Evolutionary conservation across 352 stramenopile genomes (phyloP).

Genomic region (Phytophthora podocarpi): DNA sequence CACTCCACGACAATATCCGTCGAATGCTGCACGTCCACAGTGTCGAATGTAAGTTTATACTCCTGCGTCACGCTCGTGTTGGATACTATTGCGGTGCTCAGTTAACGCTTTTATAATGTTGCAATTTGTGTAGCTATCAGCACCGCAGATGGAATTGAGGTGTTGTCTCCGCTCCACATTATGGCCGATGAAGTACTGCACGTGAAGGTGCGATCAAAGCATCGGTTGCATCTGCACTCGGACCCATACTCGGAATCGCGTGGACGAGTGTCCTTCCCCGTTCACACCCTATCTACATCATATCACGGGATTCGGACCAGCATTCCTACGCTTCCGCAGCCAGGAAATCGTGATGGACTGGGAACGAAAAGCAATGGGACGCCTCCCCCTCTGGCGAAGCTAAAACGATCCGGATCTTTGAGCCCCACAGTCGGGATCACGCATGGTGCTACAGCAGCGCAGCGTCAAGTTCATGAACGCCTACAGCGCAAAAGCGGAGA

Average conservation of each 20-base stretch:
- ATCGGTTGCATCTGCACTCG: constrained; percentile 36
- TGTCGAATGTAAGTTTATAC: constrained; percentile 53
- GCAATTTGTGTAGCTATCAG: constrained; percentile 44
- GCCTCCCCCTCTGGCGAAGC: constrained; percentile 18
- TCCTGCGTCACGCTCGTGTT: neutral
- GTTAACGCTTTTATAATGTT: constrained; percentile 20
- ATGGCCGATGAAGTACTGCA: constrained; percentile 70
- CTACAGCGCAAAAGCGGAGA: constrained; percentile 32
- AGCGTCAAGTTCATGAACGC: constrained; percentile 35
- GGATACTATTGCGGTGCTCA: neutral
- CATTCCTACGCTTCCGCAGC: constrained; percentile 7
- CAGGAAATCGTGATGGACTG: constrained; percentile 13
- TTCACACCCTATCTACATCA: constrained; percentile 26
- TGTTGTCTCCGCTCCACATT: constrained; percentile 80
- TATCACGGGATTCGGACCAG: constrained; percentile 25
- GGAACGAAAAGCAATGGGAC: constrained; percentile 10
- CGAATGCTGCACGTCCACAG: constrained; percentile 76
- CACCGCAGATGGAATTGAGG: constrained; percentile 59
- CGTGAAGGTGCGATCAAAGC: constrained; percentile 69
- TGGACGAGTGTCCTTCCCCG: constrained; percentile 28
- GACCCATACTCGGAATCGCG: constrained; percentile 33
- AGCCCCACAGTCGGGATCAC: constrained; percentile 26
- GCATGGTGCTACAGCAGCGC: constrained; percentile 30
- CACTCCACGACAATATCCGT: constrained; percentile 64
- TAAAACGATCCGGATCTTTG: constrained; percentile 27